Evolutionary conservation across 345 rosid species (phyloP).

Genomic region (Psidium guajava): DNA sequence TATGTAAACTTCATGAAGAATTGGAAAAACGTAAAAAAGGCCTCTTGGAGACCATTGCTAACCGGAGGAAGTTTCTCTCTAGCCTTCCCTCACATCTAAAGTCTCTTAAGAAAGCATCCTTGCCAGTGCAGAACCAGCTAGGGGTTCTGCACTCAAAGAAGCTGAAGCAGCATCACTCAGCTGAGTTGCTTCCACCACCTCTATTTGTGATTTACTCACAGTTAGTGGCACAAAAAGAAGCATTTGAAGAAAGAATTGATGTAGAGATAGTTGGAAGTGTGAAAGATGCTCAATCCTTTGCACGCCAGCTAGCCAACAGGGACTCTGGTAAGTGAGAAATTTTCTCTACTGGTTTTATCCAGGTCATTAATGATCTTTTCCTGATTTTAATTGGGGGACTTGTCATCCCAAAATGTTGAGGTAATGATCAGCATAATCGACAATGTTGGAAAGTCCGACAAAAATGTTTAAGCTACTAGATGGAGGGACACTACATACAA

Average conservation of each 20-base stretch:
- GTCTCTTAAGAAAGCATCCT: slow-evolving; percentile 80
- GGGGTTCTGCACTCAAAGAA: slow-evolving; percentile 62
- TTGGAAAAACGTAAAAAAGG: slow-evolving; percentile 60
- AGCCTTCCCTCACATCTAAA: slow-evolving; percentile 83
- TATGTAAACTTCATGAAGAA: slow-evolving; percentile 58
- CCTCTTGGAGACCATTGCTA: slow-evolving; percentile 61
- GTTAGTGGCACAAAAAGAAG: slow-evolving; percentile 76
- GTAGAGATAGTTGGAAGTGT: slow-evolving; percentile 67
- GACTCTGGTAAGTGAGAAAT: slow-evolving; percentile 35
- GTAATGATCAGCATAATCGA: background rate
- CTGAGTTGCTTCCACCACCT: slow-evolving; percentile 91
- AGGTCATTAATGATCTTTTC: background rate
- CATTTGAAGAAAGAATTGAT: slow-evolving; percentile 68
- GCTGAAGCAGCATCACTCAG: slow-evolving; percentile 64
- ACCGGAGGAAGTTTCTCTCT: slow-evolving; percentile 70
- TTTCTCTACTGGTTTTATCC: background rate
- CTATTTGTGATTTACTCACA: slow-evolving; percentile 77
- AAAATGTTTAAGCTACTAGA: background rate
- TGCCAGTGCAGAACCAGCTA: slow-evolving; percentile 83
- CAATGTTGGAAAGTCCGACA: background rate
- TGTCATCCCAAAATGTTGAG: background rate
- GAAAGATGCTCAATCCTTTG: slow-evolving; percentile 68
- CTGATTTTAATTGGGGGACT: background rate
- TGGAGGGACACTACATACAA: background rate
- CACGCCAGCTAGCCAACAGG: slow-evolving; percentile 61